These are phyloP conservation scores for Coelastrella sp. DNA, from an alignment of 139 green algal genomes.

Conservation along the genomic window DNA sequence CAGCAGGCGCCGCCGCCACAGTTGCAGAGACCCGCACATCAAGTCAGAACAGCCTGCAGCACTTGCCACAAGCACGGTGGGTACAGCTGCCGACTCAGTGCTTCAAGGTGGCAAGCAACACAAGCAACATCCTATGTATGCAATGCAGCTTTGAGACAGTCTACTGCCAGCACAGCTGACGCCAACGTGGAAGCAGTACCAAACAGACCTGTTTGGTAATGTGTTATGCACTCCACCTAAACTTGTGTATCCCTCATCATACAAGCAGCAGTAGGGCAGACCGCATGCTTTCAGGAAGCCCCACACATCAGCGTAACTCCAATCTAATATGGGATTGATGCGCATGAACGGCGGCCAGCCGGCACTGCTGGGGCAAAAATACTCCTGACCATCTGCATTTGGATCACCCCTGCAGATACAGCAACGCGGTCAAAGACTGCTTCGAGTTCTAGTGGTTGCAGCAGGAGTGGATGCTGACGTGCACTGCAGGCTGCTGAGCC, in stretches of 20 bases:
- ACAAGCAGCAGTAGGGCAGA: constrained; percentile 89
- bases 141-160: too few relatives aligned
- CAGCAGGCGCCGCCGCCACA: too few relatives aligned
- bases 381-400: constrained; percentile 85
- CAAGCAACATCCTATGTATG: too few relatives aligned
- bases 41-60: too few relatives aligned
- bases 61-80: too few relatives aligned
- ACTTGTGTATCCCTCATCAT: constrained; percentile 93
- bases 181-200: too few relatives aligned
- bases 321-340: constrained; percentile 97
- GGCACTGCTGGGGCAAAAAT: constrained; percentile 88
- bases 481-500: not conserved
- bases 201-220: constrained; percentile 74
- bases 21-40: too few relatives aligned
- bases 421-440: not conserved
- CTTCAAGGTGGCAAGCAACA: too few relatives aligned
- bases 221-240: constrained; percentile 84
- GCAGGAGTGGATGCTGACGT: too few relatives aligned
- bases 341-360: constrained; percentile 98
- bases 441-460: too few relatives aligned
- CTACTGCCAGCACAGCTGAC: too few relatives aligned
- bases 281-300: constrained; percentile 76
- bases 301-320: constrained; percentile 96
- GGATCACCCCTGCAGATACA: constrained; percentile 79
- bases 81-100: too few relatives aligned